phyloP scores from a whole-genome alignment of 2,329 filamentous ascomycete species.

The Xylaria sp. region DNA sequence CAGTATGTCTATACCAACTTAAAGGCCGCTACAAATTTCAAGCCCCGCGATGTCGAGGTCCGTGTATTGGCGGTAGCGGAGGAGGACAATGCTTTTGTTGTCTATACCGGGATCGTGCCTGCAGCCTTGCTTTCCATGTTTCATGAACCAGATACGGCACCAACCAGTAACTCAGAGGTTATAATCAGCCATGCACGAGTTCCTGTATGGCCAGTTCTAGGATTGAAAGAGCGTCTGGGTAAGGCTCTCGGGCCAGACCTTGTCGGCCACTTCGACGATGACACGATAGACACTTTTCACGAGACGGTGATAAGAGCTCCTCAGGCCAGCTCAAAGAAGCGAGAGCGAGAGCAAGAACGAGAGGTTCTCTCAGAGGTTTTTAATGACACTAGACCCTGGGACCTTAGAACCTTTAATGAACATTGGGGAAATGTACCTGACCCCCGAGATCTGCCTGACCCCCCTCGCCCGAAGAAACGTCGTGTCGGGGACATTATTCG shows the following conservation, averaged over 20 bases:
- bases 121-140: slow-evolving; percentile 62
- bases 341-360: slow-evolving; percentile 44
- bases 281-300: slow-evolving; percentile 60
- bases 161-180: slow-evolving; percentile 51
- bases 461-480: slow-evolving; percentile 8
- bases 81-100: slow-evolving; percentile 61
- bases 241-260: slow-evolving; percentile 63
- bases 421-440: slow-evolving; percentile 18
- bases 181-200: slow-evolving; percentile 61
- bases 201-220: slow-evolving; percentile 64
- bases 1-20: slow-evolving; percentile 58
- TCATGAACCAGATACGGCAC: slow-evolving; percentile 57
- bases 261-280: slow-evolving; percentile 56
- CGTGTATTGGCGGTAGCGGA: slow-evolving; percentile 60
- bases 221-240: slow-evolving; percentile 65
- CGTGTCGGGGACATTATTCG: slow-evolving; percentile 35
- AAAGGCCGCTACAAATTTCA: slow-evolving; percentile 33
- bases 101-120: slow-evolving; percentile 63
- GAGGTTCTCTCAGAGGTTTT: slow-evolving; percentile 46
- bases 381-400: slow-evolving; percentile 32
- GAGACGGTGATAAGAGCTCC: slow-evolving; percentile 41
- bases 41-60: slow-evolving; percentile 58
- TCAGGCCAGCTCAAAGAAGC: slow-evolving; percentile 41
- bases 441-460: too few relatives aligned
- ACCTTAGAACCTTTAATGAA: slow-evolving; percentile 46